Evolutionary conservation across 2,329 filamentous ascomycete species (phyloP), one percentile per base, ranked within the genome.

Genomic region (Colletotrichum agaves): DNA sequence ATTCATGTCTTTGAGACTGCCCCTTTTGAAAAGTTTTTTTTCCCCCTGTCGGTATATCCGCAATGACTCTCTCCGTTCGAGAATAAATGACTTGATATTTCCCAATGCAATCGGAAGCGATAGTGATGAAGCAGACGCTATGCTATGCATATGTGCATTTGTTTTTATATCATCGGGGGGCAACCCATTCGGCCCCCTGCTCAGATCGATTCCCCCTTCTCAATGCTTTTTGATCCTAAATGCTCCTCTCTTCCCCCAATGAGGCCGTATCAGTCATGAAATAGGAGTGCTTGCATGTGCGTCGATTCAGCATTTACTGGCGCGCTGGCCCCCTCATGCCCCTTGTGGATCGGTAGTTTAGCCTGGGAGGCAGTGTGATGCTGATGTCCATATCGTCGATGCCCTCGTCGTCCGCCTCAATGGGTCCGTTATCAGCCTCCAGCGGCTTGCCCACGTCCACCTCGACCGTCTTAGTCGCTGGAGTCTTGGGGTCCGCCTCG

Each of bases 341-440:
- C 69, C 81, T 75, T 15, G 82, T 82, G 37, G 82, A 83, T 67
- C 78, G 79, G 70, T 79, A 84, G 44, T 80, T 75, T 62, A 84
- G 67, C 68, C 77, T 79, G 1, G 81, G 81, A 3, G 76, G 63
- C 39, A 74, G 75, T 10, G 57, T 33, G 59, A 17, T 60, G 60
- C 78, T 33, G 59, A 17, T 60, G 59, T 78, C 78, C 53, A 79
- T 77, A 7, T 80, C 74, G 44, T 81, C 80, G 15, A 82, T 74
- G 15, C 78, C 78, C 69, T 84, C 83, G 43, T 84, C 82, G 1
- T 79, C 78, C 19, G 77, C 72, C 27, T 72, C 59, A 11, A 70
- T 70, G n/a, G 57, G 46, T 39, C 41, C 46, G 43, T 63, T 35
- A 13, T 63, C 65, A 1, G 62, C 67, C 27, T 72, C 69, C 11